Evolutionary conservation across 257 asterid genomes (phyloP), one percentile per base, ranked within the genome.

Genomic region (Solanum clarkiae): DNA sequence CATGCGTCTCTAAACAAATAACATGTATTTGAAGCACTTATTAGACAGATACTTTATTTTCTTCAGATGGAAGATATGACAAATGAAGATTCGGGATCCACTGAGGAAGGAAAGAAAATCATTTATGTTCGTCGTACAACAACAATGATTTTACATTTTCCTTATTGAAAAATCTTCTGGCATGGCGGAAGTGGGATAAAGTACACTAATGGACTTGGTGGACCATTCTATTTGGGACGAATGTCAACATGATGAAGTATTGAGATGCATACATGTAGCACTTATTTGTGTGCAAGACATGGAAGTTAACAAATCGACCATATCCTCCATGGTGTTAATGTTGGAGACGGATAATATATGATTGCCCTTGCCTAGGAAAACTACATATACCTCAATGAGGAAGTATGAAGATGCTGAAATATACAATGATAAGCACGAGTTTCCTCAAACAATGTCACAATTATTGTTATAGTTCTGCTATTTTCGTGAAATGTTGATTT

Each of bases 281-380:
- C 88, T 95, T 93, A 86, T 95, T 65, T 94, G 99, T 36, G 93
- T 93, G 84, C 99, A 95, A 87, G 99, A 93, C 85, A 51, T 80
- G 32, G 97, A 92, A 32, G 80, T 80, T 42, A 83, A 92, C 66
- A 86, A 98, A 82, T 98, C 98, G 7, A 89, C 81, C 85, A 94
- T 95, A 96, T 83, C 94, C 4, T 82, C 92, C 3, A 94, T 94
- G 18, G 84, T 93, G 62, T 9, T 94, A 93, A 93, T 92, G 97
- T 71, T 95, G 88, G 97, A 93, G 88, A 92, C 92, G 20, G 94
- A 91, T 18, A 85, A 89, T 77, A 54, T 85, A 51, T 72, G 47
- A 8, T 80, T 94, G 90, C 93, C 98, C 1, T 12, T 55, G 89
- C 98, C 98, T 16, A 93, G 84, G 53, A 92, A 90, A 59, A 98